Evolutionary conservation across 805 yeast genomes (phyloP), one percentile per base, ranked within the genome.

Genomic region (Saccharomycopsis fermentans): DNA sequence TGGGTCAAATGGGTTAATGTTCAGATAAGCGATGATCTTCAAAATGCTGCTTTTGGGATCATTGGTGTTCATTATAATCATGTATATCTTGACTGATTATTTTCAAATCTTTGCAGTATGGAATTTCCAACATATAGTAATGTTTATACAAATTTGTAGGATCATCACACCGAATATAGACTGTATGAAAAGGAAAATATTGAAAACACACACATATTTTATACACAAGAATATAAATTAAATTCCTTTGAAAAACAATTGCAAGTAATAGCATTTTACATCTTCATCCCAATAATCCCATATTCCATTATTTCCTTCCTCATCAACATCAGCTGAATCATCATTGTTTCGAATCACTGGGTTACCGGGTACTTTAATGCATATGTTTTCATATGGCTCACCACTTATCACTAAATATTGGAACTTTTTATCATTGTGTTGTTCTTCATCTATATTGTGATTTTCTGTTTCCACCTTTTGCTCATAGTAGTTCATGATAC

Each of bases 371-470:
- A 94, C 75, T 59, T 88, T 84, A 59, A 92, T 74, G 1, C 86
- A 87, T 9, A 90, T 75, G 59, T 84, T 89, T 61, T 90, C 92
- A 69, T 89, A 94, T 1, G 97, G 97, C 68, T 90, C 96, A 2
- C 86, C 94, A n/a, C 90, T 83, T 0, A 91, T 71, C 11, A 91
- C 83, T 63, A 94, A 65, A 68, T 84, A 91, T 70, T 87, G 95
- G 70, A 68, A 82, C 9, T 74, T 72, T 43, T 73, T 70, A 9
- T 32, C 39, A 11, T 40, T 29, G 6, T 6, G 4, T 6, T 24
- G 17, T 9, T 37, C 61, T 6, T 37, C 52, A 11, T 54, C 54
- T 4, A 29, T 37, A 11, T 37, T 47, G 55, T 74, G 72, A 0
- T 76, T 74, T 35, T 77, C 73, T 55, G 81, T 81, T 65, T 78